Base-by-base conservation (phyloP, 1,284 basidiomycete species). In the Baeospora myosura region DNA sequence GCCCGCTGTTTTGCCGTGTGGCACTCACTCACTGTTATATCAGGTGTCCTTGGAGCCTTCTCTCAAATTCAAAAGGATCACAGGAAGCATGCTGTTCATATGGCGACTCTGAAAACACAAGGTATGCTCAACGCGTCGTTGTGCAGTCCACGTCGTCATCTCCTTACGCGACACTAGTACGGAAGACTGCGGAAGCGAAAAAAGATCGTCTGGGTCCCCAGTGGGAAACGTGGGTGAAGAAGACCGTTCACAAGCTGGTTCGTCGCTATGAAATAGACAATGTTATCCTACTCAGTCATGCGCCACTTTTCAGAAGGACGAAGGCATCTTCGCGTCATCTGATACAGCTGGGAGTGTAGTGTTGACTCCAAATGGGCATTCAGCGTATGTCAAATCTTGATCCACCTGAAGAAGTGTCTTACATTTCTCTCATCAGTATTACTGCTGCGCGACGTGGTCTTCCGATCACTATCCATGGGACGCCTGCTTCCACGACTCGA, bases 151-250 rank as follows among this genome's bases (percentile, higher is more conserved):
- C 17, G 21, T 35, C 25, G 32, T 25, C 22, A 16, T 40, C 12
- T 30, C 36, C 37, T 7, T 34, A 24, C 37, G 38, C 31, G 22
- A 11, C n/a, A 23, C 28, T 30, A 75, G 73, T 75, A 11, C 67
- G 63, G 44, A 75, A 66, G 52, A 68, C 58, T 40, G 73, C 72
- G 2, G 52, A 65, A 25, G 59, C 57, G n/a, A 64, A 61, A 32
- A 61, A 67, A 41, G 72, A 73, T 39, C 66, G 60, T 40, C 58
- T 76, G 12, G 72, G 73, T 3, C 69, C 69, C 3, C 60, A 68
- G 33, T 76, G 73, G 72, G 55, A 62, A n/a, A 64, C 55, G 18
- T 72, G 67, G 64, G 66, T 76, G 14, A 52, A 57, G n/a, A 68
- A 66, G 45, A 64, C 72, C n/a, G 59, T 75, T 4, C 58, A 66